Conservation (phyloP, 768 basidiomycete species). For the Pulveroboletus sp. region DNA sequence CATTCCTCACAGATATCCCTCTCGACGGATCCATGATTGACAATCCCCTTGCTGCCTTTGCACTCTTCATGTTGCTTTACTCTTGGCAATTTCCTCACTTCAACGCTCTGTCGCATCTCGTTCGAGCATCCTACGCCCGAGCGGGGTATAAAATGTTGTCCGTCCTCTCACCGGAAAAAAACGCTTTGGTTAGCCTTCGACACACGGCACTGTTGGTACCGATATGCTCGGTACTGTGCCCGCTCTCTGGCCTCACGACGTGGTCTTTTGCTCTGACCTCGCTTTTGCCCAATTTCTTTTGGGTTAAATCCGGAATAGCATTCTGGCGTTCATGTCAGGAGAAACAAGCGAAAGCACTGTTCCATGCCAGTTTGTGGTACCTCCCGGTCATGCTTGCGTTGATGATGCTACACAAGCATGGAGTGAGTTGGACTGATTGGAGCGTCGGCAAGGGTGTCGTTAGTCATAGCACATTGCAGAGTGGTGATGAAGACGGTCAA, state of each 20-base stretch:
- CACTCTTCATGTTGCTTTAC: slow-evolving; percentile 81
- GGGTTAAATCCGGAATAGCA: slow-evolving; percentile 60
- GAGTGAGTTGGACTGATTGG: slow-evolving; percentile 73
- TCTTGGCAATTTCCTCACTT: slow-evolving; percentile 99
- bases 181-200: slow-evolving; percentile 80
- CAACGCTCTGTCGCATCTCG: slow-evolving; percentile 84
- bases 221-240: slow-evolving; percentile 75
- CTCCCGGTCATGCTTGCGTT: slow-evolving; percentile 83
- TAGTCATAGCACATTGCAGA: neutral
- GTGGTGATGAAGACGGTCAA: neutral
- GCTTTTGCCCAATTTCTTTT: slow-evolving; percentile 69
- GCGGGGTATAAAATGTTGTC: slow-evolving; percentile 93
- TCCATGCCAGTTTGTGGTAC: slow-evolving; percentile 84
- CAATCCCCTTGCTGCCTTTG: slow-evolving; percentile 77
- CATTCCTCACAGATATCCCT: slow-evolving; percentile 44
- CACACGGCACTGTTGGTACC: slow-evolving; percentile 75
- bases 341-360: slow-evolving; percentile 72
- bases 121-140: slow-evolving; percentile 85
- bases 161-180: slow-evolving; percentile 70
- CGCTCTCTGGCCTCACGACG: slow-evolving; percentile 89
- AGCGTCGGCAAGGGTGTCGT: neutral
- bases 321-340: slow-evolving; percentile 75
- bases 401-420: slow-evolving; percentile 94
- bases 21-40: slow-evolving; percentile 54
- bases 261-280: slow-evolving; percentile 83